Conservation (phyloP, 495 filamentous ascomycete genomes). For the Tirmania nivea region DNA sequence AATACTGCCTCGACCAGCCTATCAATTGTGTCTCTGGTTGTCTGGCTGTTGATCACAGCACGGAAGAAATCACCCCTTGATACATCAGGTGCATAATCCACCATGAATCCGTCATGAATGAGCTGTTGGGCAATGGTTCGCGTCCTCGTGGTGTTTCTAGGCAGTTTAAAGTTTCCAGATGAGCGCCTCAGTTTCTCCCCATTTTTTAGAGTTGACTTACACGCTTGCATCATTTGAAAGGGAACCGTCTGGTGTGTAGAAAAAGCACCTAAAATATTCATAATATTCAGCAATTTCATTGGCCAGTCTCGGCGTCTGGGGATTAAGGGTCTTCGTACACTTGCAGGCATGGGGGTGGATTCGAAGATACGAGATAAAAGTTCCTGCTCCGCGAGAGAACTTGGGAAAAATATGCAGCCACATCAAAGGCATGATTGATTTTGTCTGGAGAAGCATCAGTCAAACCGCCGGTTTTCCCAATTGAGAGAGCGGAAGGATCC, state of each 20-base stretch:
- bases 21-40: conserved; percentile 50
- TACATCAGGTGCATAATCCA: conserved; percentile 71
- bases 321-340: conserved; percentile 23
- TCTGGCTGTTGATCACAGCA: conserved; percentile 66
- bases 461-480: too few species aligned
- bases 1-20: conserved; percentile 51
- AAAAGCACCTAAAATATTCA: conserved; percentile 41
- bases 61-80: conserved; percentile 65
- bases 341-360: conserved; percentile 74
- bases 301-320: too few species aligned
- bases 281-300: too few species aligned
- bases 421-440: conserved; percentile 45
- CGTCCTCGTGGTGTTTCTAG: conserved; percentile 46
- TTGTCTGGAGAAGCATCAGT: conserved; percentile 28
- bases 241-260: conserved; percentile 41
- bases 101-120: conserved; percentile 63
- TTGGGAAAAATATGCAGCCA: conserved; percentile 40
- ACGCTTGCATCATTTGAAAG: conserved; percentile 29
- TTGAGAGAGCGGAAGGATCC: too few species aligned
- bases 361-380: conserved; percentile 48
- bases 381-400: conserved; percentile 31
- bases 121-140: conserved; percentile 41
- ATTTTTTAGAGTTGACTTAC: conserved; percentile 1
- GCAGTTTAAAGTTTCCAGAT: background rate
- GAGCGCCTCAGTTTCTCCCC: background rate